Percentiles rank a stretch among this genome's conserved stretches.
Evolutionary conservation across 2,329 filamentous ascomycete genomes (phyloP).

Genomic region (Venturia carpophila): DNA sequence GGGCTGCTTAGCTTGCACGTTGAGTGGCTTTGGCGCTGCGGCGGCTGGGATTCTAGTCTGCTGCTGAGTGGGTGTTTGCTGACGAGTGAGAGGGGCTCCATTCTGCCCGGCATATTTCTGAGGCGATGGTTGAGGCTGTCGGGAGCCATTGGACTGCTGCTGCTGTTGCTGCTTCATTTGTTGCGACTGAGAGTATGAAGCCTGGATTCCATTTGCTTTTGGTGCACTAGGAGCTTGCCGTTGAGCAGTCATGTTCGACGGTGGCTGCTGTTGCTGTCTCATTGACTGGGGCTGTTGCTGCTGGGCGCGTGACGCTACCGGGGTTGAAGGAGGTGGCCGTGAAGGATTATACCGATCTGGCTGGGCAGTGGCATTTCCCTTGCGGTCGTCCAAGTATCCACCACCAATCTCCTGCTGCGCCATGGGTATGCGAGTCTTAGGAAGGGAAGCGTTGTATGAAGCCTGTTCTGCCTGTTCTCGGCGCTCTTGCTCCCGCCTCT

Average conservation of each 20-base stretch:
- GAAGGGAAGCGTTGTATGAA: conserved; percentile 82
- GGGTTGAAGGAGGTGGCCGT: conserved; percentile 74
- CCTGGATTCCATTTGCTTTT: conserved; percentile 30
- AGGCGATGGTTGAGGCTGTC: conserved; percentile 15
- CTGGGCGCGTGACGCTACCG: conserved; percentile 40
- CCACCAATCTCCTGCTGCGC: conserved; percentile 87
- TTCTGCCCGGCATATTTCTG: conserved; percentile 13
- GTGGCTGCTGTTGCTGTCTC: conserved; percentile 16
- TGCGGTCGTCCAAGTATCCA: conserved; percentile 43
- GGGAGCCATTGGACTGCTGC: conserved; percentile 18
- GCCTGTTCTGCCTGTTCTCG: conserved; percentile 63
- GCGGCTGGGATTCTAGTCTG: conserved; percentile 28
- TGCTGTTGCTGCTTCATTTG: conserved; percentile 15
- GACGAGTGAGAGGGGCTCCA: conserved; percentile 8
- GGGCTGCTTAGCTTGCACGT: conserved; percentile 41
- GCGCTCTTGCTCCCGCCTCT: conserved; percentile 37
- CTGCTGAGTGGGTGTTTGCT: conserved; percentile 12
- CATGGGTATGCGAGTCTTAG: conserved; percentile 68
- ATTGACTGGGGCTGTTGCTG: conserved; percentile 15
- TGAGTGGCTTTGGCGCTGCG: conserved; percentile 48
- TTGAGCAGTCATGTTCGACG: conserved; percentile 54
- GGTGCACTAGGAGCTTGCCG: conserved; percentile 74
- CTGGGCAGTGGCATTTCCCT: conserved; percentile 35
- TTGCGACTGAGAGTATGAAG: conserved; percentile 9
- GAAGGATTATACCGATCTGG: conserved; percentile 74